Evolutionary conservation across 768 basidiomycete genomes (phyloP).

Genomic region (Tricholoma bakamatsutake): DNA sequence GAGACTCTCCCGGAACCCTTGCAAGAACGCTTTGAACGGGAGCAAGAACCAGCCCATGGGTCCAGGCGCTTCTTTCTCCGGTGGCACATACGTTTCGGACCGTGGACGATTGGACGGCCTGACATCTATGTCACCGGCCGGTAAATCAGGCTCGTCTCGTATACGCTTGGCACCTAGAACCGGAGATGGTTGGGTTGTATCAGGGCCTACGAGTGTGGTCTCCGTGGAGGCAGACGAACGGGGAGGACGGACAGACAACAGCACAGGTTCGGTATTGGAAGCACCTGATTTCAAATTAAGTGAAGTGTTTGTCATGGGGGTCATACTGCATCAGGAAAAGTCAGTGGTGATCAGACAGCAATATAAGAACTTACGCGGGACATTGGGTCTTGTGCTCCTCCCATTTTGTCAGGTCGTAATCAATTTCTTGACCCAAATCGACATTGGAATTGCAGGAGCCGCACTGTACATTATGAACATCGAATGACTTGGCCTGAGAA

Average conservation of each 20-base stretch:
- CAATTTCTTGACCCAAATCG: constrained; percentile 39
- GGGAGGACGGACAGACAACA: constrained; percentile 14
- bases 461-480: constrained; percentile 43
- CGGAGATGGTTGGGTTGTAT: constrained; percentile 15
- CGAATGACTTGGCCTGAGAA: constrained; percentile 47
- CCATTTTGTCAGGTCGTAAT: constrained; percentile 60
- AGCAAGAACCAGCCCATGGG: constrained; percentile 54
- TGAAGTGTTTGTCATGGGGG: constrained; percentile 4
- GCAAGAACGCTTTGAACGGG: constrained; percentile 59
- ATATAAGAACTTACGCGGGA: constrained; percentile 11
- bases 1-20: constrained; percentile 63
- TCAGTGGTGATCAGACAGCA: not conserved
- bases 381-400: constrained; percentile 55
- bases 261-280: constrained; percentile 8
- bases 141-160: constrained; percentile 25
- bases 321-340: not conserved
- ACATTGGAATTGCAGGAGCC: constrained; percentile 42
- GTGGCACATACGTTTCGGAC: constrained; percentile 37
- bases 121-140: constrained; percentile 27
- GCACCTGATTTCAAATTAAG: constrained; percentile 1
- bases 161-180: constrained; percentile 39
- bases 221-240: constrained; percentile 29
- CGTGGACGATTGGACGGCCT: constrained; percentile 49
- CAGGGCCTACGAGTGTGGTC: constrained; percentile 29
- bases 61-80: constrained; percentile 39